Evolutionary conservation across 129 eudicot genomes (phyloP).

Genomic region (Pseudognaphalium luteoalbum): DNA sequence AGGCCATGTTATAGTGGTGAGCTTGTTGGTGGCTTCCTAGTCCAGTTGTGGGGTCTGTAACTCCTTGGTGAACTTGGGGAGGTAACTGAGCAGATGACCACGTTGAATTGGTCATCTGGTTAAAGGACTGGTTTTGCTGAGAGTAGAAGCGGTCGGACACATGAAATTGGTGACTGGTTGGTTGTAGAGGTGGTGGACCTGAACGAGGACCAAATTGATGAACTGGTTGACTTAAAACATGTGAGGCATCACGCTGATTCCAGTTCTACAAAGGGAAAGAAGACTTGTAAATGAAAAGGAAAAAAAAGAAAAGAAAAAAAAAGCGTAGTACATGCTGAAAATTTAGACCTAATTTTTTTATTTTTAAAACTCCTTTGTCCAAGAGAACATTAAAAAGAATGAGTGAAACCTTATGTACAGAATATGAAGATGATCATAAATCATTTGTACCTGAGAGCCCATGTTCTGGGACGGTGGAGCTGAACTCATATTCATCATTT

Average conservation of each 20-base stretch:
- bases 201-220: slow-evolving; percentile 37
- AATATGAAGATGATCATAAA: neutral
- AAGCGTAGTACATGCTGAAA: neutral
- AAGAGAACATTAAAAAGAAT: too few relatives aligned
- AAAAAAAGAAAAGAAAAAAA: neutral
- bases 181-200: slow-evolving; percentile 32
- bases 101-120: slow-evolving; percentile 33
- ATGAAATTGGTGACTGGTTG: slow-evolving; percentile 25
- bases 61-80: slow-evolving; percentile 40
- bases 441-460: slow-evolving; percentile 43
- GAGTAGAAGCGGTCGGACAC: slow-evolving; percentile 5
- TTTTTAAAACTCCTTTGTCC: too few relatives aligned
- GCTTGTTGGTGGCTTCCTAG: slow-evolving; percentile 31
- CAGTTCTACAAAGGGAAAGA: slow-evolving; percentile 31
- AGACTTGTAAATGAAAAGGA: neutral
- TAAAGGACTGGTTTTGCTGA: slow-evolving; percentile 32
- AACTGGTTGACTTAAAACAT: slow-evolving; percentile 32
- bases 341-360: neutral
- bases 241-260: slow-evolving; percentile 31
- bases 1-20: slow-evolving; percentile 14
- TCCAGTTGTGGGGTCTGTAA: slow-evolving; percentile 29
- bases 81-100: slow-evolving; percentile 32
- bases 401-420: neutral
- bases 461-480: slow-evolving; percentile 34
- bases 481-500: slow-evolving; percentile 30